phyloP scores from a whole-genome alignment of 2,329 filamentous ascomycete genomes.

The Esteya vermicola region DNA sequence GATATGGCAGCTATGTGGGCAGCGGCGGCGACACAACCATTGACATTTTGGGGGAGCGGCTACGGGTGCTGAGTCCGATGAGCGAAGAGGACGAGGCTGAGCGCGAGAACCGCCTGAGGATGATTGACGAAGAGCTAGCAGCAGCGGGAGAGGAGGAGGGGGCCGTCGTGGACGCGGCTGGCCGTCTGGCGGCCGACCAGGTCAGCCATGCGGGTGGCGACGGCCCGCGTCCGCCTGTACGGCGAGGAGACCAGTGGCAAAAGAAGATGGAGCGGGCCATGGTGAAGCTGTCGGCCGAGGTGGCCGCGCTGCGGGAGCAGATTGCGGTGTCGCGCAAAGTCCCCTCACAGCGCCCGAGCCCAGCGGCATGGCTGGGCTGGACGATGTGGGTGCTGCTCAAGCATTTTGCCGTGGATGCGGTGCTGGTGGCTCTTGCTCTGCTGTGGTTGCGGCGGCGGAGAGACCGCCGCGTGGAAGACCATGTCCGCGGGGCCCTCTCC shows the following conservation, averaged over 20 bases:
- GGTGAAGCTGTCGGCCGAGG: slow-evolving; percentile 79
- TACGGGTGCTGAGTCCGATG: slow-evolving; percentile 70
- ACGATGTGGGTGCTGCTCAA: slow-evolving; percentile 54
- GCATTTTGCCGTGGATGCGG: slow-evolving; percentile 59
- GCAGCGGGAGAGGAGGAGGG: slow-evolving; percentile 26
- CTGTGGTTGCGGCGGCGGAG: slow-evolving; percentile 60
- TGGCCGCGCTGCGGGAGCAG: slow-evolving; percentile 84
- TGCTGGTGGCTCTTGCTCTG: slow-evolving; percentile 50
- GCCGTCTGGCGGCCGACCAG: too few species aligned
- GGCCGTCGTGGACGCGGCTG: slow-evolving; percentile 12
- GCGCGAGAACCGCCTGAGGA: slow-evolving; percentile 30
- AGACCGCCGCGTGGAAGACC: slow-evolving; percentile 57
- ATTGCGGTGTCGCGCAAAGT: slow-evolving; percentile 65
- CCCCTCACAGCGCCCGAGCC: slow-evolving; percentile 47
- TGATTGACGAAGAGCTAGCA: slow-evolving; percentile 21
- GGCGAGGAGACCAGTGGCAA: slow-evolving; percentile 45
- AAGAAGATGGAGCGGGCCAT: slow-evolving; percentile 72
- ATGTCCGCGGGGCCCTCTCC: slow-evolving; percentile 50
- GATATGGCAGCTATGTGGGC: not conserved
- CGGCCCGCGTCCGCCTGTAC: not conserved
- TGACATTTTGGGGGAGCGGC: slow-evolving; percentile 22
- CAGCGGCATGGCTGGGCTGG: slow-evolving; percentile 59
- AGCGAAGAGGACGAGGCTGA: slow-evolving; percentile 66
- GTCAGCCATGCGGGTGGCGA: too few species aligned
- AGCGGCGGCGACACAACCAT: not conserved